Conservation (phyloP, 2,329 filamentous ascomycete genomes). For the Cadophora gregata region DNA sequence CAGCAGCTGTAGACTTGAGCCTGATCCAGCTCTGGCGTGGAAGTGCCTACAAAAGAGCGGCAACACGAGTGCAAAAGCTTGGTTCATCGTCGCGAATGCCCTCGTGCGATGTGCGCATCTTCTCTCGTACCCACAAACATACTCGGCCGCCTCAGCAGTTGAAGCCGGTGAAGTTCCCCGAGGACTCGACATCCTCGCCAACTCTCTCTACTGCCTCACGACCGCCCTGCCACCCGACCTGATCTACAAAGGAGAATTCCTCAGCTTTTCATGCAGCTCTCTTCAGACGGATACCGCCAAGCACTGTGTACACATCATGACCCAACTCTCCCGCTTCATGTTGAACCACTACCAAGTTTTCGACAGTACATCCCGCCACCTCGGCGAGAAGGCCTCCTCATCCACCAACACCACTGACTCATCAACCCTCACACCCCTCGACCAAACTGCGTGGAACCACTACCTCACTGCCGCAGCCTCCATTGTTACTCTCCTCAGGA, state of each 20-base stretch:
- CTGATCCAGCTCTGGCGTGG: conserved; percentile 36
- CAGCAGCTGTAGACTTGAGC: conserved; percentile 43
- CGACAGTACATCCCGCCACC: conserved; percentile 18
- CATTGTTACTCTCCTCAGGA: conserved; percentile 25
- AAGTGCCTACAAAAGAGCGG: conserved; percentile 42
- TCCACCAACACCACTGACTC: neutral
- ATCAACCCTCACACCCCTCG: neutral
- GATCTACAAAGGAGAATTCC: conserved; percentile 23
- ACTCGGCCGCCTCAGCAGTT: neutral
- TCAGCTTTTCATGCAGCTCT: conserved; percentile 15
- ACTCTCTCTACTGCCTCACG: conserved; percentile 29
- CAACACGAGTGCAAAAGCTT: conserved; percentile 46
- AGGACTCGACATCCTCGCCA: conserved; percentile 19
- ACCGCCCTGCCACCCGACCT: conserved; percentile 23
- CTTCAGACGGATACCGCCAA: conserved; percentile 20
- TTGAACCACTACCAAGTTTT: conserved; percentile 32
- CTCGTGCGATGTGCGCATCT: conserved; percentile 37
- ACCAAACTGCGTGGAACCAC: conserved; percentile 26
- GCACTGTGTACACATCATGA: conserved; percentile 33
- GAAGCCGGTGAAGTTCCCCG: neutral
- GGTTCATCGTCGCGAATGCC: conserved; percentile 50
- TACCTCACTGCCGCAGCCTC: conserved; percentile 28
- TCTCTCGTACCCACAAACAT: conserved; percentile 20
- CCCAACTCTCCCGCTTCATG: conserved; percentile 31
- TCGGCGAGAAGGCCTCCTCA: neutral